Conservation (phyloP, 1,284 basidiomycete species). For the Ustilago nuda region DNA sequence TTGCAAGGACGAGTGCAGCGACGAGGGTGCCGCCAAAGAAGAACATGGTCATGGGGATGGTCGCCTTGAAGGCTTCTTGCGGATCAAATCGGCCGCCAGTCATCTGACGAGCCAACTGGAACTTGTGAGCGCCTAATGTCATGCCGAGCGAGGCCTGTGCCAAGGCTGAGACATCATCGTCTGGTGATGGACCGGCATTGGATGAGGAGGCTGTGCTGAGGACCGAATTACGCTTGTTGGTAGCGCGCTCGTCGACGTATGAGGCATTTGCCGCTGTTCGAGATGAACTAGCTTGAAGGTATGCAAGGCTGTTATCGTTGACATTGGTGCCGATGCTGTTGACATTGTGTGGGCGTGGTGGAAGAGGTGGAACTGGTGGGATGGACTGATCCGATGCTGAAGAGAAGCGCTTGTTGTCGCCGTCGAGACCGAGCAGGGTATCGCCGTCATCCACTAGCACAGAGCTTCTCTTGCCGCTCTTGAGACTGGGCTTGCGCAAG, state of each 20-base stretch:
- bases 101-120: constrained; percentile 4
- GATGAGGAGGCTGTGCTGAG: constrained; percentile 18
- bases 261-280: neutral
- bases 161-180: constrained; percentile 18
- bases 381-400: constrained; percentile 26
- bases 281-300: constrained; percentile 16
- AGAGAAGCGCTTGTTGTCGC: constrained; percentile 33
- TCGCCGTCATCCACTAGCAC: neutral
- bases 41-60: constrained; percentile 48
- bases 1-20: constrained; percentile 34
- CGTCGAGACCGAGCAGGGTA: constrained; percentile 3
- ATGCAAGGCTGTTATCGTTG: constrained; percentile 1
- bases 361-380: constrained; percentile 43
- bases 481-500: constrained; percentile 32
- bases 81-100: constrained; percentile 2
- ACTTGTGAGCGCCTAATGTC: constrained; percentile 23
- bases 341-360: constrained; percentile 8
- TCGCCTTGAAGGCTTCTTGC: constrained; percentile 38
- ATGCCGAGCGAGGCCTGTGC: constrained; percentile 25
- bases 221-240: constrained; percentile 11
- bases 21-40: constrained; percentile 54
- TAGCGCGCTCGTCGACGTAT: neutral
- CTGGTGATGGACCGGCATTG: constrained; percentile 9
- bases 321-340: neutral
- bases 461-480: constrained; percentile 10